Percentiles rank a stretch among this genome's conserved stretches.
Conservation (phyloP, 257 asterid genomes). For the Solanum tarapatanum region DNA sequence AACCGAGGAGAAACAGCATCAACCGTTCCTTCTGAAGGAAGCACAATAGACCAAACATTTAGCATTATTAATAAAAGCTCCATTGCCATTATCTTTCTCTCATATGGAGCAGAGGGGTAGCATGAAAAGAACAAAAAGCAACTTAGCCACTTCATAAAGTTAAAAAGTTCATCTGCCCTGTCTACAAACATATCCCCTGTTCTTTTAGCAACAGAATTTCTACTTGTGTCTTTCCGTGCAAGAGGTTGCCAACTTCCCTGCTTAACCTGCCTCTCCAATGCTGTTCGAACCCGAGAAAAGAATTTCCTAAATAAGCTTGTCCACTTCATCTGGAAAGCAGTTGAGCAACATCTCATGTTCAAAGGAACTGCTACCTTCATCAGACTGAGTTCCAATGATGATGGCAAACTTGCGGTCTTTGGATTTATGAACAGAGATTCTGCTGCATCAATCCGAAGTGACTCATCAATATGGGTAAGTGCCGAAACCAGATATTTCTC, state of each 20-base stretch:
- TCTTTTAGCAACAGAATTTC: constrained; percentile 17
- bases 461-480: constrained; percentile 74
- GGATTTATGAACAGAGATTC: constrained; percentile 87
- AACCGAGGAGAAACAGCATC: constrained; percentile 27
- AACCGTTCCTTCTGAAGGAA: constrained; percentile 20
- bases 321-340: constrained; percentile 98
- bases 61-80: constrained; percentile 68
- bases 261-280: constrained; percentile 77
- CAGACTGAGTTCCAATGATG: constrained; percentile 75
- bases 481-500: constrained; percentile 74
- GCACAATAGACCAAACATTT: constrained; percentile 65
- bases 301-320: constrained; percentile 86
- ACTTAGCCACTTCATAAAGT: constrained; percentile 74
- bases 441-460: constrained; percentile 94
- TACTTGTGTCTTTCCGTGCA: constrained; percentile 22
- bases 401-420: constrained; percentile 78
- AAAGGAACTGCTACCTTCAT: constrained; percentile 80
- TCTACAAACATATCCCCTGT: constrained; percentile 19
- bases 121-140: constrained; percentile 81
- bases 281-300: constrained; percentile 79
- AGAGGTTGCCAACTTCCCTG: constrained; percentile 64
- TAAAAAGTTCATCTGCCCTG: constrained; percentile 62
- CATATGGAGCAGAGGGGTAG: constrained; percentile 98
- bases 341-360: constrained; percentile 93
- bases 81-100: constrained; percentile 94